phyloP scores from a whole-genome alignment of 495 filamentous ascomycete genomes.

The Aspergillus avenaceus region DNA sequence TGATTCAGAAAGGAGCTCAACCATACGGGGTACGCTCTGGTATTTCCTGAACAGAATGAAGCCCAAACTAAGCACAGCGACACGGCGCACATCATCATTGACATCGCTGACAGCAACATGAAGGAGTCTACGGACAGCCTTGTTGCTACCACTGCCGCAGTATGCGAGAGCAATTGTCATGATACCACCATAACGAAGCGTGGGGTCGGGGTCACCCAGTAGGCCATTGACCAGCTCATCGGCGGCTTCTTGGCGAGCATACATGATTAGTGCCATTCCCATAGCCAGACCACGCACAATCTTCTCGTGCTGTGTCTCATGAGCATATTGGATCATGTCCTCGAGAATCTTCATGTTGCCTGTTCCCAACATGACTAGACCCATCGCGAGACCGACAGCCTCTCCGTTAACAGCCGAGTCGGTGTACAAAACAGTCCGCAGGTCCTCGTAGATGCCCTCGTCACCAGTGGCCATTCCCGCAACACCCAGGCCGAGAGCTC shows the following conservation, averaged over 20 bases:
- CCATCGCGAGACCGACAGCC: conserved; percentile 92
- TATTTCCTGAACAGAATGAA: conserved; percentile 99
- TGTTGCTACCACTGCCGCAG: conserved; percentile 96
- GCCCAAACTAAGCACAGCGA: conserved; percentile 97
- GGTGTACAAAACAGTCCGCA: conserved; percentile 79
- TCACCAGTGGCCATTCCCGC: conserved; percentile 96
- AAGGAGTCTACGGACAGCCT: conserved; percentile 94
- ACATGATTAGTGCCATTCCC: conserved; percentile 99
- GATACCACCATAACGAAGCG: conserved; percentile 93
- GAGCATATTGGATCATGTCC: conserved; percentile 95
- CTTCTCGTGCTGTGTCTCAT: conserved; percentile 98
- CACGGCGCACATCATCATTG: conserved; percentile 92
- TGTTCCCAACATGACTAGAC: conserved; percentile 94
- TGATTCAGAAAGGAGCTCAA: conserved; percentile 95
- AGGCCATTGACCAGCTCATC: conserved; percentile 93
- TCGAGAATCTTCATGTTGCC: conserved; percentile 86
- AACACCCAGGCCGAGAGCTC: conserved; percentile 90
- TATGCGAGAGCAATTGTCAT: conserved; percentile 98
- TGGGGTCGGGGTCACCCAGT: conserved; percentile 88
- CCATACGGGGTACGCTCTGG: conserved; percentile 95
- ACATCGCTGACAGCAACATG: conserved; percentile 98
- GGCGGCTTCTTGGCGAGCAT: conserved; percentile 87
- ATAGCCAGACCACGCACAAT: conserved; percentile 92
- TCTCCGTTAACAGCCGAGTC: conserved; percentile 97
- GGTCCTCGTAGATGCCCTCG: conserved; percentile 84